phyloP scores from a whole-genome alignment of 2,329 filamentous ascomycete genomes.

The Calonectria multiphialidica region DNA sequence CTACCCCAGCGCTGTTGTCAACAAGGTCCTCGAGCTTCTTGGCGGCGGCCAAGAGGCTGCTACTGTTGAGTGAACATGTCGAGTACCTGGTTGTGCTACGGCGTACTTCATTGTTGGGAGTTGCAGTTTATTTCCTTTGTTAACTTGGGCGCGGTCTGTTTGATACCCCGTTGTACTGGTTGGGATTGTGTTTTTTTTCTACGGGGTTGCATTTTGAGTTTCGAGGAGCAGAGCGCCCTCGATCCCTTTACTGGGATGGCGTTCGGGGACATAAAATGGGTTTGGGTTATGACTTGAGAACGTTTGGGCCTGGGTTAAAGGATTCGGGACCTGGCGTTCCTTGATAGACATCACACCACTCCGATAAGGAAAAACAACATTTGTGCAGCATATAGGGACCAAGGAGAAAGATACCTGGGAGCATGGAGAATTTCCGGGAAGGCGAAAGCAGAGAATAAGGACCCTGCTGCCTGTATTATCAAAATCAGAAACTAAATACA shows the following conservation, averaged over 20 bases:
- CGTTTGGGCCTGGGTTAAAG: conserved; percentile 39
- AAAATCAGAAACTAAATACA: conserved; percentile 36
- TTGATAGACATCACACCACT: conserved; percentile 65
- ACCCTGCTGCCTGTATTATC: conserved; percentile 49
- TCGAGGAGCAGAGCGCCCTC: conserved; percentile 35
- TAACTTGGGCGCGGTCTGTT: conserved; percentile 39
- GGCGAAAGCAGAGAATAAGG: conserved; percentile 40
- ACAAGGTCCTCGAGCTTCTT: conserved; percentile 93
- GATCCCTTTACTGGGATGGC: conserved; percentile 41
- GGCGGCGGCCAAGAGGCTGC: conserved; percentile 64
- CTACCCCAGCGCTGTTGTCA: conserved; percentile 91
- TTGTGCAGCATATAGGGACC: conserved; percentile 45
- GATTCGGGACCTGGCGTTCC: conserved; percentile 41
- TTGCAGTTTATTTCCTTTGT: conserved; percentile 42
- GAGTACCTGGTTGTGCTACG: conserved; percentile 4
- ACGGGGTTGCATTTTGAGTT: conserved; percentile 34
- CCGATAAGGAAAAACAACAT: conserved; percentile 47
- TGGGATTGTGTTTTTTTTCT: conserved; percentile 34
- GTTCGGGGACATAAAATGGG: conserved; percentile 44
- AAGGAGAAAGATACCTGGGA: conserved; percentile 27
- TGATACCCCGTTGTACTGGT: conserved; percentile 48
- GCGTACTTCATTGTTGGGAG: conserved; percentile 21
- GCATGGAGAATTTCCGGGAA: conserved; percentile 27
- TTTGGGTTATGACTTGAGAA: conserved; percentile 31
- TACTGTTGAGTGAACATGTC: conserved; percentile 35